A percentile compares a stretch with the other conserved stretches of the same genome.
These are phyloP conservation scores for Fonsecaea multimorphosa DNA, from an alignment of 2,329 filamentous ascomycete genomes.

Conservation along the genomic window DNA sequence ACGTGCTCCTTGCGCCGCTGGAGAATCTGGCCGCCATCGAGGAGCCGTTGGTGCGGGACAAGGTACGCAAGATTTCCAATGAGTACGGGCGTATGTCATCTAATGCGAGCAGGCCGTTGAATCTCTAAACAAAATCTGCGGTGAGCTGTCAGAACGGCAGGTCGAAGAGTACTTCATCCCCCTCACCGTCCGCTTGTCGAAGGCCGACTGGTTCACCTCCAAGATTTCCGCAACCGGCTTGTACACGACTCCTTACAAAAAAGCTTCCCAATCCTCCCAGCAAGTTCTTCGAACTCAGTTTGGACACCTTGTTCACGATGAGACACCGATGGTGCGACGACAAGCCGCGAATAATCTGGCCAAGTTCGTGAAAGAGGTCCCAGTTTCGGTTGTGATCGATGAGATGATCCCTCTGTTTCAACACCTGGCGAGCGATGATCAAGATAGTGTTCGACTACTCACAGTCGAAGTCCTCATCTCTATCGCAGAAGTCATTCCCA, in stretches of 20 bases:
- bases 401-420: conserved; percentile 99
- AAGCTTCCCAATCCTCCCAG: conserved; percentile 85
- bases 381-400: conserved; percentile 85
- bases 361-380: conserved; percentile 98
- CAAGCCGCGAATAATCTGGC: conserved; percentile 95
- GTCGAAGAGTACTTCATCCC: conserved; percentile 98
- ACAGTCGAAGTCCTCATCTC: conserved; percentile 96
- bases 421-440: conserved; percentile 93
- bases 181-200: conserved; percentile 91
- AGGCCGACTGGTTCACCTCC: conserved; percentile 99
- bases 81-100: conserved; percentile 15
- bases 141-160: conserved; percentile 85
- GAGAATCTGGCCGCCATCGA: conserved; percentile 99
- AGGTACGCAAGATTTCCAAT: conserved; percentile 65
- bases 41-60: conserved; percentile 95
- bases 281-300: conserved; percentile 92
- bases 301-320: conserved; percentile 90
- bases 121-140: conserved; percentile 98
- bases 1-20: conserved; percentile 93
- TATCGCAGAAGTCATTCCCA: conserved; percentile 95
- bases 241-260: conserved; percentile 90
- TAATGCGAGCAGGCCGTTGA: conserved; percentile 77
- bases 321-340: conserved; percentile 98
- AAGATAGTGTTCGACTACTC: conserved; percentile 93
- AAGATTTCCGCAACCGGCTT: conserved; percentile 98